Evolutionary conservation across 371 early-diverging fungal genomes (phyloP).

Genomic region (Mucor saturninus): DNA sequence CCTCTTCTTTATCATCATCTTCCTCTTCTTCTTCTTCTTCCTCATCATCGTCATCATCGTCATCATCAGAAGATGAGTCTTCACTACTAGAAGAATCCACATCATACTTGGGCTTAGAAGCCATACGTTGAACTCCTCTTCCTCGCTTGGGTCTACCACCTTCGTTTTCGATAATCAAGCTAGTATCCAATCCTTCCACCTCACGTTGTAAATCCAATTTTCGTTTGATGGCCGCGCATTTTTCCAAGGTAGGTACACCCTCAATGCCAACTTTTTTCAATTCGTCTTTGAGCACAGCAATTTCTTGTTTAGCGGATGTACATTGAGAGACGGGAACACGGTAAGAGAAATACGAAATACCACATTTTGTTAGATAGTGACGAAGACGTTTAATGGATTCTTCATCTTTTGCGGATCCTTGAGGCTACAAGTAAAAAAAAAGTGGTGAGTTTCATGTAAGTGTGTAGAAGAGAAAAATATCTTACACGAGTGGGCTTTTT

Average conservation of each 20-base stretch:
- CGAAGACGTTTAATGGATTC: constrained; percentile 50
- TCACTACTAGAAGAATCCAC: neutral
- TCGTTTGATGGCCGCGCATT: constrained; percentile 47
- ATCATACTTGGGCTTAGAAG: constrained; percentile 10
- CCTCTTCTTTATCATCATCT: neutral
- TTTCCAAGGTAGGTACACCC: constrained; percentile 48
- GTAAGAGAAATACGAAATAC: constrained; percentile 23
- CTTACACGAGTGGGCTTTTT: constrained; percentile 1
- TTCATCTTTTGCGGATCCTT: constrained; percentile 20
- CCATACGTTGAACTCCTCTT: constrained; percentile 3
- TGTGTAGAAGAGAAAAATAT: neutral
- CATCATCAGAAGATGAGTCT: constrained; percentile 7
- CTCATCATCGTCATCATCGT: constrained; percentile 7
- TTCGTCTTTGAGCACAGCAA: constrained; percentile 23
- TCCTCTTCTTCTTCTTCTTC: constrained; percentile 9
- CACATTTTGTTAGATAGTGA: constrained; percentile 48
- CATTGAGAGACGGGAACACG: constrained; percentile 14
- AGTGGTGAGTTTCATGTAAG: neutral
- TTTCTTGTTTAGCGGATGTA: constrained; percentile 18
- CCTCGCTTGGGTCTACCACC: constrained; percentile 18
- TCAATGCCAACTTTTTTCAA: constrained; percentile 32
- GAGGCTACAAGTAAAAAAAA: neutral
- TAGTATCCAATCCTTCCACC: constrained; percentile 41
- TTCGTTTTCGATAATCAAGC: constrained; percentile 32
- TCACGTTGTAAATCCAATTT: constrained; percentile 49